These are phyloP conservation scores for Fusarium armeniacum DNA, from an alignment of 2,329 filamentous ascomycete species.

Conservation along the genomic window DNA sequence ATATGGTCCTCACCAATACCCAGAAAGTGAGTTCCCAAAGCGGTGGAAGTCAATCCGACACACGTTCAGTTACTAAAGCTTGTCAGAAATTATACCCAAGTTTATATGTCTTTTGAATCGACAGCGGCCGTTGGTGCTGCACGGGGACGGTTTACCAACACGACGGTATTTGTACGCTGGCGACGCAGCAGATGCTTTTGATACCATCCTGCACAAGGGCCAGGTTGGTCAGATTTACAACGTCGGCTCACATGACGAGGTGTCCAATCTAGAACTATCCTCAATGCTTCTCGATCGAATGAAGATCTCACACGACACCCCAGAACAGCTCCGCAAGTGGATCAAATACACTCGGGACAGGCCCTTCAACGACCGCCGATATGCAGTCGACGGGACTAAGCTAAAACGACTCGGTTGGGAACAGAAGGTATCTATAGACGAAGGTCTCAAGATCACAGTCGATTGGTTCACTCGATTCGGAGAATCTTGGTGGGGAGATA, in stretches of 20 bases:
- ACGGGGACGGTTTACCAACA: constrained; percentile 81
- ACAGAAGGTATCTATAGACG: constrained; percentile 74
- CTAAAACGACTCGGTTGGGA: constrained; percentile 77
- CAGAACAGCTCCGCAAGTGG: constrained; percentile 71
- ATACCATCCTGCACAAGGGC: constrained; percentile 86
- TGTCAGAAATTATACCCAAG: constrained; percentile 84
- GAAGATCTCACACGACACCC: constrained; percentile 64
- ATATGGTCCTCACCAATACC: constrained; percentile 87
- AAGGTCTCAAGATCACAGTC: constrained; percentile 74
- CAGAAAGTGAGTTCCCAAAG: constrained; percentile 73
- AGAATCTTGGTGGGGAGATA: constrained; percentile 79
- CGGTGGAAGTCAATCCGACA: not conserved
- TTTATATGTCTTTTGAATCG: constrained; percentile 81
- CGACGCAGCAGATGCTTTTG: constrained; percentile 85
- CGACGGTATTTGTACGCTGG: constrained; percentile 83
- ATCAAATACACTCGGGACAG: constrained; percentile 83
- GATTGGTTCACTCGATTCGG: constrained; percentile 78
- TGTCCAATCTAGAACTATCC: constrained; percentile 80
- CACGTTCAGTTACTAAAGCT: constrained; percentile 8
- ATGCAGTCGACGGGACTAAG: constrained; percentile 79
- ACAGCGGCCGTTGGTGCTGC: constrained; percentile 76
- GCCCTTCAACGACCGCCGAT: constrained; percentile 82
- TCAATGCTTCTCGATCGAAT: constrained; percentile 74
- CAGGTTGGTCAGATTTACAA: constrained; percentile 84
- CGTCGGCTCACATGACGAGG: constrained; percentile 81